phyloP scores from a whole-genome alignment of 345 rosid genomes.

The Lepidium aucheri region DNA sequence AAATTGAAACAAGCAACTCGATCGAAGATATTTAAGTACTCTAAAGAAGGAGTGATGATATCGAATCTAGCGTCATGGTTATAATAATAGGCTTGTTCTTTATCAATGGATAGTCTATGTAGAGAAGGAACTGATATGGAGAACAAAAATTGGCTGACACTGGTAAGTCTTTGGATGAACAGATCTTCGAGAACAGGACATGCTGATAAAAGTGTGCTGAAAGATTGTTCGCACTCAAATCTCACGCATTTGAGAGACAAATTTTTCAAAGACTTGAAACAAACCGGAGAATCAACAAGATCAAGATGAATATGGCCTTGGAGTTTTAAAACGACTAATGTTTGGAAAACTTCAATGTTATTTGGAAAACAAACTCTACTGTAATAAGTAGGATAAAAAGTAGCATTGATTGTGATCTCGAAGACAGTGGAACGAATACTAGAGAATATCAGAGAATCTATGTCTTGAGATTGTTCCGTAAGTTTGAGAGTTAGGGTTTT shows the following conservation, averaged over 20 bases:
- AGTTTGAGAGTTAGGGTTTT: conserved; percentile 10
- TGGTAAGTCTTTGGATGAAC: neutral
- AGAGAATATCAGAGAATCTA: neutral
- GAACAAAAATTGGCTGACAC: neutral
- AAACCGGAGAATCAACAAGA: neutral
- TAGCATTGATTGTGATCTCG: neutral
- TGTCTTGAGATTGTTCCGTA: neutral
- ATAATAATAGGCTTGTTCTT: neutral
- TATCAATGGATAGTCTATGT: neutral
- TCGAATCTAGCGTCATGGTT: neutral
- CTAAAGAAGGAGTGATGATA: conserved; percentile 3
- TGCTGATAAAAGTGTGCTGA: neutral
- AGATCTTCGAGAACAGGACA: conserved; percentile 18
- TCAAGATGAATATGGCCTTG: neutral
- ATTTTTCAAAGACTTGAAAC: neutral
- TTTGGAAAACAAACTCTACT: neutral
- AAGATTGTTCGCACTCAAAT: neutral
- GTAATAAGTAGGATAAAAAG: neutral
- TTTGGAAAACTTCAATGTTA: neutral
- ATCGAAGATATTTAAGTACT: neutral
- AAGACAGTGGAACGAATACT: neutral
- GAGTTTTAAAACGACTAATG: neutral
- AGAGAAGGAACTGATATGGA: conserved; percentile 9
- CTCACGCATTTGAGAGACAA: neutral
- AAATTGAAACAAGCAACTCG: neutral